phyloP scores from a whole-genome alignment of 306 rosid species.

The Comarum palustre region DNA sequence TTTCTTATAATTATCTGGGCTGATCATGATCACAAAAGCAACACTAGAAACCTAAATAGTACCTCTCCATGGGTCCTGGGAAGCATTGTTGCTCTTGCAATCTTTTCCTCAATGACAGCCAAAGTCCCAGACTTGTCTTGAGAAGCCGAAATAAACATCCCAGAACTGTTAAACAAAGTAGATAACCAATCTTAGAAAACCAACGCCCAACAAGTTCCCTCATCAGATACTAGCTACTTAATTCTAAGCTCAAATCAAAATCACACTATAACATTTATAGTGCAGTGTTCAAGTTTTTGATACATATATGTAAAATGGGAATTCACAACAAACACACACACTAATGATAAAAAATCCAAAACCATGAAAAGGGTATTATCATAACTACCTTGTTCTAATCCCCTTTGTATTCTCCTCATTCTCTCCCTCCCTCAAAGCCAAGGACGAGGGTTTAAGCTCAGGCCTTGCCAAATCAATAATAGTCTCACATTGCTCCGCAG shows the following conservation, averaged over 20 bases:
- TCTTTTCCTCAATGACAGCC: conserved; percentile 73
- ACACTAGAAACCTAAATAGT: conserved; percentile 9
- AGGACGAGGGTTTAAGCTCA: conserved; percentile 56
- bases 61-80: conserved; percentile 90
- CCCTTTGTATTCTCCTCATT: conserved; percentile 54
- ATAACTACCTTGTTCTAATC: conserved; percentile 72
- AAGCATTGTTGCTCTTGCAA: conserved; percentile 74
- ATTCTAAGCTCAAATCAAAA: neutral
- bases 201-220: neutral
- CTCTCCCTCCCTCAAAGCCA: conserved; percentile 72
- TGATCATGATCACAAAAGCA: conserved; percentile 2
- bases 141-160: conserved; percentile 62
- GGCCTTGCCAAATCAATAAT: conserved; percentile 51
- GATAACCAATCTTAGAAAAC: neutral
- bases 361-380: conserved; percentile 6
- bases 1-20: neutral
- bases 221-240: neutral
- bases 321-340: neutral
- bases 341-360: neutral
- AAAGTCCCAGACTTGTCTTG: conserved; percentile 65
- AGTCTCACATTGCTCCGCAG: conserved; percentile 64
- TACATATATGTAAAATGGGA: neutral
- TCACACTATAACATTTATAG: neutral
- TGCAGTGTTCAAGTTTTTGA: neutral
- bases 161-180: conserved; percentile 55